Conservation (phyloP, 208 protist species). For the Polymyxa betae region DNA sequence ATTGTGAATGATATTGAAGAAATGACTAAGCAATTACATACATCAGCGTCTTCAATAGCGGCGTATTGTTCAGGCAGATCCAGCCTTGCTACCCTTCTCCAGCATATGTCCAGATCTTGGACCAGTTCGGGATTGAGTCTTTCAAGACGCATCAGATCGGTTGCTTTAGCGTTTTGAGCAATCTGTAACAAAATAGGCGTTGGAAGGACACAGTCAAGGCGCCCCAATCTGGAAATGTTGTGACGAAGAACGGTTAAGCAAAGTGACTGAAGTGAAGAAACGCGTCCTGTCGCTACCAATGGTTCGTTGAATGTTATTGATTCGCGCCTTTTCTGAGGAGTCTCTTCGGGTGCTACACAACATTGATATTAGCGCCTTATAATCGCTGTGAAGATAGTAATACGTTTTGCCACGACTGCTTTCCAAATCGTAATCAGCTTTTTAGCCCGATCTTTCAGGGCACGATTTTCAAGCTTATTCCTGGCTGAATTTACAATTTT, state of each 20-base stretch:
- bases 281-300: not conserved
- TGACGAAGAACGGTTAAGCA: not conserved
- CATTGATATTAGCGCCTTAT: not conserved
- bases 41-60: not conserved
- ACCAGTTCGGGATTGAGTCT: constrained; percentile 9
- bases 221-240: not conserved
- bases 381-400: not conserved
- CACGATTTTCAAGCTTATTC: not conserved
- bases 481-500: constrained; percentile 13
- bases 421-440: not conserved
- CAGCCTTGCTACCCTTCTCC: not conserved
- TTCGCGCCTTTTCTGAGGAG: not conserved
- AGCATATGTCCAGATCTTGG: not conserved
- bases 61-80: constrained; percentile 17
- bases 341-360: not conserved
- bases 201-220: not conserved
- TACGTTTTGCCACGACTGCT: not conserved
- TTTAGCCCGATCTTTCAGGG: not conserved
- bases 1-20: not conserved
- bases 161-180: not conserved
- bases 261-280: not conserved
- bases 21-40: not conserved
- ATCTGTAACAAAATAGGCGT: not conserved
- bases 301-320: not conserved
- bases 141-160: not conserved